Percentiles rank a stretch among this genome's conserved stretches.
Conservation (phyloP, 208 protist genomes). For the Herpetomonas tarakana region DNA sequence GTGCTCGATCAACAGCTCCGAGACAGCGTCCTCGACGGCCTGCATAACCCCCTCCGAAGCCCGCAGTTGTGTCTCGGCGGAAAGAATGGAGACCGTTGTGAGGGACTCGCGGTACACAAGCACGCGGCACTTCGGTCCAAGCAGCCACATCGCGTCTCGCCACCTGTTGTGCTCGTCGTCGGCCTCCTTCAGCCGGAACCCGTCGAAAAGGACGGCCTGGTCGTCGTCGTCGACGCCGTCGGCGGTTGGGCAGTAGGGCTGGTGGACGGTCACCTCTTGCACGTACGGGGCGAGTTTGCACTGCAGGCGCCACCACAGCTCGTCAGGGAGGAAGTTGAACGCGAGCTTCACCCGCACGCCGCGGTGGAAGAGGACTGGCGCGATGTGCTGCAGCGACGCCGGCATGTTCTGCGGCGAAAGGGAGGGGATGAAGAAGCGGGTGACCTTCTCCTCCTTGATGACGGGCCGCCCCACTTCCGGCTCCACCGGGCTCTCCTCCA, state of each 20-base stretch:
- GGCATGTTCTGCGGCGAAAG: conserved; percentile 63
- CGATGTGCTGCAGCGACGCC: conserved; percentile 45
- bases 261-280: conserved; percentile 57
- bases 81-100: conserved; percentile 55
- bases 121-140: conserved; percentile 48
- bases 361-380: conserved; percentile 74
- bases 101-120: conserved; percentile 71
- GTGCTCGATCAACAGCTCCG: conserved; percentile 68
- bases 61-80: conserved; percentile 41
- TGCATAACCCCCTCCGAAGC: conserved; percentile 60
- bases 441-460: conserved; percentile 24
- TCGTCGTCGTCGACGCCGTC: conserved; percentile 26
- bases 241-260: conserved; percentile 29
- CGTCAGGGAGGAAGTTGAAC: conserved; percentile 88
- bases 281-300: conserved; percentile 54
- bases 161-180: conserved; percentile 87
- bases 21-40: conserved; percentile 49
- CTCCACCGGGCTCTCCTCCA: conserved; percentile 65
- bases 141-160: conserved; percentile 84
- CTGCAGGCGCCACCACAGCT: conserved; percentile 87
- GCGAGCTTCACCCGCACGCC: conserved; percentile 64
- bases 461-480: conserved; percentile 32
- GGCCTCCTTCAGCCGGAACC: conserved; percentile 64
- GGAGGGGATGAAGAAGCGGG: conserved; percentile 80
- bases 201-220: conserved; percentile 51